These are phyloP conservation scores for Gastrolobium bilobum DNA, from an alignment of 306 rosid species.

Conservation along the genomic window DNA sequence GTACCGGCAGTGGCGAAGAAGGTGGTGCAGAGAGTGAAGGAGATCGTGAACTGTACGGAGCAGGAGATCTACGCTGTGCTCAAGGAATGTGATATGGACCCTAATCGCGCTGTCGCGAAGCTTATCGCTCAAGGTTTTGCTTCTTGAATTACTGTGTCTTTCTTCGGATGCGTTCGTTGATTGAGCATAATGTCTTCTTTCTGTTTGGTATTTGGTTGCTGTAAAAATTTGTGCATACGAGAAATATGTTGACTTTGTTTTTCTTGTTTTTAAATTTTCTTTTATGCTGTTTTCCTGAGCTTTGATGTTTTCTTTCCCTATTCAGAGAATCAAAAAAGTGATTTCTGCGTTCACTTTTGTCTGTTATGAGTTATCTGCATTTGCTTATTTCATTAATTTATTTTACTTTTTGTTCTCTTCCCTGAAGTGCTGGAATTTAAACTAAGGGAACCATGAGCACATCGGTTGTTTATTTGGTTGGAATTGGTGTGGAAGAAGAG, in stretches of 20 bases:
- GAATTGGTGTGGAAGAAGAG: too few species aligned
- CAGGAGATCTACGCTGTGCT: conserved; percentile 51
- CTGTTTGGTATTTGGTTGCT: conserved; percentile 12
- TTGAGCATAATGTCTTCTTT: conserved; percentile 12
- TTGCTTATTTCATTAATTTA: background rate
- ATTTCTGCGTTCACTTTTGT: conserved; percentile 9
- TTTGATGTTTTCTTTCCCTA: conserved; percentile 23
- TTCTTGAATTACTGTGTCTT: conserved; percentile 1
- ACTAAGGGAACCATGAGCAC: too few species aligned
- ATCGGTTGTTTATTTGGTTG: too few species aligned
- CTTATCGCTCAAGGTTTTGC: conserved; percentile 60
- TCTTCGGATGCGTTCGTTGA: background rate
- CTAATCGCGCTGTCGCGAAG: conserved; percentile 54
- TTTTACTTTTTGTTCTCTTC: background rate
- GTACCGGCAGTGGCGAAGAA: conserved; percentile 29
- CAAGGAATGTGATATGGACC: conserved; percentile 58
- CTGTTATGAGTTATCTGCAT: conserved; percentile 23
- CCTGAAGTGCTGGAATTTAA: too few species aligned
- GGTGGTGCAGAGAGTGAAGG: conserved; percentile 47
- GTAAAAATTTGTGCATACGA: conserved; percentile 13
- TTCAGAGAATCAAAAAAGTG: background rate
- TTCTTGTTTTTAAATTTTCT: background rate
- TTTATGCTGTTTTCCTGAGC: background rate
- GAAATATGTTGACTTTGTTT: conserved; percentile 6
- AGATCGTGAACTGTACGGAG: conserved; percentile 53